Evolutionary conservation across 768 basidiomycete species (phyloP).

Genomic region (Rhizopogon vulgaris): DNA sequence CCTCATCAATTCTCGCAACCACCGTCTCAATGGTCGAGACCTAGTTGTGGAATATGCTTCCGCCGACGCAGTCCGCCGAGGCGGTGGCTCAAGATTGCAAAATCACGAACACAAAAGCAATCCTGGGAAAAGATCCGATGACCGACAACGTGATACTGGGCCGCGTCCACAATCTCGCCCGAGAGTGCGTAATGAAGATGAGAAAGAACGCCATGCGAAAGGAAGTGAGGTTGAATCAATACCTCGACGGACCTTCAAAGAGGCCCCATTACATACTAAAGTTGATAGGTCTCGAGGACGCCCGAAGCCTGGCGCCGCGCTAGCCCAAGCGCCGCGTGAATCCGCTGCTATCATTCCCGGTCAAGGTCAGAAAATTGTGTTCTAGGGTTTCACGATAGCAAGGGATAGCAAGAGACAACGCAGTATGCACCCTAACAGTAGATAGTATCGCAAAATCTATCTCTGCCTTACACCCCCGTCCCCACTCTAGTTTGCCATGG

Average conservation of each 20-base stretch:
- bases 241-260: conserved; percentile 8
- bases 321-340: conserved; percentile 72
- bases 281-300: conserved; percentile 32
- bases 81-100: conserved; percentile 35
- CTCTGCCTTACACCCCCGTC: not conserved
- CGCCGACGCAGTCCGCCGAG: conserved; percentile 80
- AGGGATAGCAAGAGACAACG: not conserved
- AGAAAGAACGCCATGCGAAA: conserved; percentile 2
- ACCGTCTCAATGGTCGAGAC: conserved; percentile 75
- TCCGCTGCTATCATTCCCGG: conserved; percentile 62
- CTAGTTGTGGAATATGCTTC: conserved; percentile 89
- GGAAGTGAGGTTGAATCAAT: not conserved
- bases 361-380: conserved; percentile 68
- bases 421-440: not conserved
- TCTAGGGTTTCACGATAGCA: conserved; percentile 31
- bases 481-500: not conserved
- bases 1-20: conserved; percentile 80
- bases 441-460: not conserved
- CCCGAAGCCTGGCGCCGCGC: conserved; percentile 72
- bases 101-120: conserved; percentile 13
- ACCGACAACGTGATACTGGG: conserved; percentile 1
- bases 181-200: conserved; percentile 4
- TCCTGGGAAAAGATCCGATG: conserved; percentile 7
- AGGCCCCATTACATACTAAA: conserved; percentile 8
- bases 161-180: conserved; percentile 4